Percentiles rank a stretch among this genome's conserved stretches.
phyloP scores from a whole-genome alignment of 345 rosid species.

The Cochlearia excelsa region DNA sequence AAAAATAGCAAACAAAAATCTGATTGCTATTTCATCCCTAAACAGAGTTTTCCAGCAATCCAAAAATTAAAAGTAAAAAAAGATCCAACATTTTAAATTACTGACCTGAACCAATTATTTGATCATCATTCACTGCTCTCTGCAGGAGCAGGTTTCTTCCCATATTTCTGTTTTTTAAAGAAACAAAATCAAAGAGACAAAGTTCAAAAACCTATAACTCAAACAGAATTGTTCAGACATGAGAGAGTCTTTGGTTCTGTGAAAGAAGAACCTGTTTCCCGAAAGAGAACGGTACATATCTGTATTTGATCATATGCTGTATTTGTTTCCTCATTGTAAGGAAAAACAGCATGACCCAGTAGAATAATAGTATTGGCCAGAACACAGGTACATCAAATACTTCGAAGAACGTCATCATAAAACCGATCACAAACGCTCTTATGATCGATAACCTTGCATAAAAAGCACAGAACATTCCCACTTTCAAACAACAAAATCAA shows the following conservation, averaged over 20 bases:
- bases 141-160: slow-evolving; percentile 53
- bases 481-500: neutral
- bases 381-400: slow-evolving; percentile 88
- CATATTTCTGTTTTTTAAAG: slow-evolving; percentile 47
- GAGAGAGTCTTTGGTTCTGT: neutral
- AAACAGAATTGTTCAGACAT: neutral
- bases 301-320: slow-evolving; percentile 90
- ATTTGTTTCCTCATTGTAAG: slow-evolving; percentile 93
- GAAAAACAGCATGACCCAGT: slow-evolving; percentile 71
- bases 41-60: slow-evolving; percentile 24
- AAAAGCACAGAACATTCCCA: neutral
- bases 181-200: slow-evolving; percentile 1
- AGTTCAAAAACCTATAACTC: slow-evolving; percentile 14
- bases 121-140: slow-evolving; percentile 43
- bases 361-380: slow-evolving; percentile 97
- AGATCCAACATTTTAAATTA: slow-evolving; percentile 14
- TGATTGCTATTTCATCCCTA: slow-evolving; percentile 22
- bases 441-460: slow-evolving; percentile 59
- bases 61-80: slow-evolving; percentile 22
- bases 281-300: slow-evolving; percentile 83
- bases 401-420: slow-evolving; percentile 70
- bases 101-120: slow-evolving; percentile 5
- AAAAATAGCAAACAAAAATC: slow-evolving; percentile 1
- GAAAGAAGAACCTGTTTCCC: slow-evolving; percentile 52
- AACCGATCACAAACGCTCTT: slow-evolving; percentile 71